phyloP scores from a whole-genome alignment of 208 protist genomes.

The Vickermania spadyakhi region DNA sequence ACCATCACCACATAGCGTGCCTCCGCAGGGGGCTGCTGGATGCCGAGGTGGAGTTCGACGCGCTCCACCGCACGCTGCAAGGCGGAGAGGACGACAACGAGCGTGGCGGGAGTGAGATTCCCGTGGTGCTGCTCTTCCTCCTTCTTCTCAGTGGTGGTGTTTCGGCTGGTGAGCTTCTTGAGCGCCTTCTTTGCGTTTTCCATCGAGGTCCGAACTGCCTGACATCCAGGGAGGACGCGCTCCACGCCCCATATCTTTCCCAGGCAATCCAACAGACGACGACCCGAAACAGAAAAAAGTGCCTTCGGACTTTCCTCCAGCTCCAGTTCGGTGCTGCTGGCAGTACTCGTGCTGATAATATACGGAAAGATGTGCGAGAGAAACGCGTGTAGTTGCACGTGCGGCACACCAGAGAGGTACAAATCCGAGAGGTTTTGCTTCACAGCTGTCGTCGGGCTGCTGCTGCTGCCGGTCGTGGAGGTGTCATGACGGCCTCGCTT shows the following conservation, averaged over 20 bases:
- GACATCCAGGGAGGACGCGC: neutral
- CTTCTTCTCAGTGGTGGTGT: neutral
- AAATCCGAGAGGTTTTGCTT: neutral
- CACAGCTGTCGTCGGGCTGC: neutral
- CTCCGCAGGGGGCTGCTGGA: slow-evolving; percentile 25
- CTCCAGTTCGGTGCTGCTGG: neutral
- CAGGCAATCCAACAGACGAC: neutral
- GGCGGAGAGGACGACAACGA: neutral
- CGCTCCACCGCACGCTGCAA: slow-evolving; percentile 18
- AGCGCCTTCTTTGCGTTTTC: neutral
- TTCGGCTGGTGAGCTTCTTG: neutral
- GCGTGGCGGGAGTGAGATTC: neutral
- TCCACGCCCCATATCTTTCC: neutral
- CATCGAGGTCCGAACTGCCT: neutral
- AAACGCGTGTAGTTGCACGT: slow-evolving; percentile 55
- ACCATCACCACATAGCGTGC: slow-evolving; percentile 51
- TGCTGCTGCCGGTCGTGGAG: neutral
- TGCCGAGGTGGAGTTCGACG: slow-evolving; percentile 44
- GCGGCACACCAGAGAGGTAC: slow-evolving; percentile 48
- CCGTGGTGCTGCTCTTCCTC: neutral
- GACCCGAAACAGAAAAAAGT: neutral
- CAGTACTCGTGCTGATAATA: neutral
- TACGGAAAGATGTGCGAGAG: neutral
- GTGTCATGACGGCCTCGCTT: slow-evolving; percentile 28
- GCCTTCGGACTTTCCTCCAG: neutral